Evolutionary conservation across 2,329 filamentous ascomycete species (phyloP).

Genomic region (Aspergillus vadensis): DNA sequence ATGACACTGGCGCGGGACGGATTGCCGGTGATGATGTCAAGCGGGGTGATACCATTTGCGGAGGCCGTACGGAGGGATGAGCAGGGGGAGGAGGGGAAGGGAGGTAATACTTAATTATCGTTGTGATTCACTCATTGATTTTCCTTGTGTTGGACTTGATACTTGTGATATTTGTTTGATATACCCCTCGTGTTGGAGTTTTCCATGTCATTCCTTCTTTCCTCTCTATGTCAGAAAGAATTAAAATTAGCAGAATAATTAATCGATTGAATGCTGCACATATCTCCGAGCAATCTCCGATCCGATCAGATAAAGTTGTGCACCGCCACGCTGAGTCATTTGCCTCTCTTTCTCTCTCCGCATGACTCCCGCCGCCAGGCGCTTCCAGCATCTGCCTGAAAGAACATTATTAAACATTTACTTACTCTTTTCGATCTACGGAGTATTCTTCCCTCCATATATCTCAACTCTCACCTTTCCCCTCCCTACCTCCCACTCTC

Average conservation of each 20-base stretch:
- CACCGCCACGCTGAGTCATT: constrained; percentile 18
- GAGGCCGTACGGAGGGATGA: background rate
- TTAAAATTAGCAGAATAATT: background rate
- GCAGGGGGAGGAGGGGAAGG: background rate
- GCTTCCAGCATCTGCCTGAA: constrained; percentile 20
- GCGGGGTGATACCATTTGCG: constrained; percentile 46
- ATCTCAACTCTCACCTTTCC: background rate
- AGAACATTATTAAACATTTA: no score
- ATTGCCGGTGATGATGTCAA: constrained; percentile 54
- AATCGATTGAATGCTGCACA: no score
- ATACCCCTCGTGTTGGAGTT: constrained; percentile 18
- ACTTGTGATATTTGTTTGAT: constrained; percentile 13
- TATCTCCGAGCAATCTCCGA: constrained; percentile 19
- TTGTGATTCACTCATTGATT: background rate
- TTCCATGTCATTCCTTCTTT: background rate
- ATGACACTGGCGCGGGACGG: constrained; percentile 41
- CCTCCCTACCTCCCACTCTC: background rate
- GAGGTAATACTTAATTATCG: background rate
- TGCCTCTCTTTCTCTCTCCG: constrained; percentile 23
- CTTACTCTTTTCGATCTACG: background rate
- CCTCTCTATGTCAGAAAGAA: background rate
- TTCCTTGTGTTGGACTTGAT: background rate
- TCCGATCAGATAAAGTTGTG: constrained; percentile 18
- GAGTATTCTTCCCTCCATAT: background rate
- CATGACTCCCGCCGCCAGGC: constrained; percentile 13